These are phyloP conservation scores for Linnemannia hyalina DNA, from an alignment of 192 early-diverging fungal genomes.

Conservation along the genomic window DNA sequence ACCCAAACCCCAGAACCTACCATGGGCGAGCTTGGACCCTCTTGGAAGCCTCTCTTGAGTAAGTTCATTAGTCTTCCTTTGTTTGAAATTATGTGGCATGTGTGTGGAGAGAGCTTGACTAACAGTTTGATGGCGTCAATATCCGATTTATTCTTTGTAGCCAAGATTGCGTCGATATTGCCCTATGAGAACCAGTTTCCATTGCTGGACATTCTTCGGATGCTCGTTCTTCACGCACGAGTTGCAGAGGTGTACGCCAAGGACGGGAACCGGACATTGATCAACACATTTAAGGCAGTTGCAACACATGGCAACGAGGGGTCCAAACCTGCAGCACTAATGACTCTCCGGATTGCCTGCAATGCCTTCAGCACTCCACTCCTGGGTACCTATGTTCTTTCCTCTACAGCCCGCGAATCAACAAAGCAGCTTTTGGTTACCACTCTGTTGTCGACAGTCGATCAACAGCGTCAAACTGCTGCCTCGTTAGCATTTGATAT, in stretches of 20 bases:
- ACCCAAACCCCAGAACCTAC: constrained; percentile 36
- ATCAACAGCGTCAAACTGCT: constrained; percentile 70
- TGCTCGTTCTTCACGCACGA: constrained; percentile 62
- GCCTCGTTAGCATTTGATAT: constrained; percentile 80
- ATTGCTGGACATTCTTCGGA: constrained; percentile 72
- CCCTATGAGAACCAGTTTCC: constrained; percentile 70
- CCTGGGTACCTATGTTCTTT: constrained; percentile 46
- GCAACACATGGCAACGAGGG: constrained; percentile 30
- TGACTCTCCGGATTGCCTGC: constrained; percentile 76
- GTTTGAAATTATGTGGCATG: not conserved
- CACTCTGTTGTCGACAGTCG: constrained; percentile 67
- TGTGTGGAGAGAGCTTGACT: not conserved
- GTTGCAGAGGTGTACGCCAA: constrained; percentile 62
- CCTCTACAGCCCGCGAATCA: constrained; percentile 63
- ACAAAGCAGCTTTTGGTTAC: constrained; percentile 73
- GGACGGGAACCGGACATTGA: constrained; percentile 52
- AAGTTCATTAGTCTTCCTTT: not conserved
- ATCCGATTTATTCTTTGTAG: constrained; percentile 1
- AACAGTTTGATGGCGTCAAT: not conserved
- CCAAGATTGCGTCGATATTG: constrained; percentile 50
- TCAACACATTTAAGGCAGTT: constrained; percentile 35
- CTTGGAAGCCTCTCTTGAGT: constrained; percentile 45
- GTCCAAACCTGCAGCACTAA: constrained; percentile 66
- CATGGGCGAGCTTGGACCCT: constrained; percentile 33
- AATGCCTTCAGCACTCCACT: constrained; percentile 67